Conservation (phyloP, 2,329 filamentous ascomycete genomes). For the Phoma herbarum region DNA sequence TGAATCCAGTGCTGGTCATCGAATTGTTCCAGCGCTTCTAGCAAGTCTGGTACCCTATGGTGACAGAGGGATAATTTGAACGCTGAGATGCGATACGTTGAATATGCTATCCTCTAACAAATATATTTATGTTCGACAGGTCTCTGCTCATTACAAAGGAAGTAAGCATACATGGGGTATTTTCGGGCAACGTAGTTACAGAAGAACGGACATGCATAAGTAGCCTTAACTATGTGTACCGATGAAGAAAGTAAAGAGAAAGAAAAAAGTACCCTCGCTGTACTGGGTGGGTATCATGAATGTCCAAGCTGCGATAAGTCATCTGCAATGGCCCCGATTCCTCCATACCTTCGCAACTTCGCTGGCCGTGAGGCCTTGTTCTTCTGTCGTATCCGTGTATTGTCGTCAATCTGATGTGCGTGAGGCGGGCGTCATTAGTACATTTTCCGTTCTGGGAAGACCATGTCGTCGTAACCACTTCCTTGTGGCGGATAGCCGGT, state of each 20-base stretch:
- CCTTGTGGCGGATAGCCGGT: conserved; percentile 34
- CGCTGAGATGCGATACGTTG: not conserved
- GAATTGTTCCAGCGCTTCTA: not conserved
- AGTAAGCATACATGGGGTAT: conserved; percentile 23
- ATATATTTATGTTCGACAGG: conserved; percentile 1
- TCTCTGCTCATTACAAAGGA: conserved; percentile 10
- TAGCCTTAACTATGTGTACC: conserved; percentile 4
- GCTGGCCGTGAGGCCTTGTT: conserved; percentile 6
- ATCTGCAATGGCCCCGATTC: not conserved
- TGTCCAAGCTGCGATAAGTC: conserved; percentile 15
- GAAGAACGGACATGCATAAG: conserved; percentile 2
- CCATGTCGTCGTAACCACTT: conserved; percentile 46
- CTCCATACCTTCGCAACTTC: conserved; percentile 10
- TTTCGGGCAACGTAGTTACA: conserved; percentile 8
- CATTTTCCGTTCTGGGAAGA: conserved; percentile 48
- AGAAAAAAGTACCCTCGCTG: conserved; percentile 28
- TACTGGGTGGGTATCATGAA: conserved; percentile 29
- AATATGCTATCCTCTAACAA: conserved; percentile 2
- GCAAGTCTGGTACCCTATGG: not conserved
- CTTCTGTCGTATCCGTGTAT: not conserved
- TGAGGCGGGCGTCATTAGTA: conserved; percentile 31
- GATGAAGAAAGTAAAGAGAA: conserved; percentile 1
- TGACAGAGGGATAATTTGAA: not conserved
- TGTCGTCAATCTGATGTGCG: not conserved
- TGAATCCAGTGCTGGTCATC: not conserved